Evolutionary conservation across 2,329 filamentous ascomycete species (phyloP).

Genomic region (Fusarium dlaminii): DNA sequence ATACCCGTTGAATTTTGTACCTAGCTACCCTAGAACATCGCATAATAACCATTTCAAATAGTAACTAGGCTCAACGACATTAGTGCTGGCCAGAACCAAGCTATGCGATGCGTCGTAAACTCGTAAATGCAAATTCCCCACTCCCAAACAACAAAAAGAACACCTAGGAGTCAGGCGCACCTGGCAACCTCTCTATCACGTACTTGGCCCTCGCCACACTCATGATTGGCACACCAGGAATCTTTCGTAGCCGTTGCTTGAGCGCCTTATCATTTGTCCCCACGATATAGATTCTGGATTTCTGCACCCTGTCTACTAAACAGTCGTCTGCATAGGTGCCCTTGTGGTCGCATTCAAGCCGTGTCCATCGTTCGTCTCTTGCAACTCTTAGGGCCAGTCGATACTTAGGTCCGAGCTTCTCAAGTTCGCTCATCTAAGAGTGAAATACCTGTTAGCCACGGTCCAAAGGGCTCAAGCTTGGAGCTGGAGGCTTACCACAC

Average conservation of each 20-base stretch:
- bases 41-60: neutral
- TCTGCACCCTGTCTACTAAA: constrained; percentile 77
- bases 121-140: constrained; percentile 30
- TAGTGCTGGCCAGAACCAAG: neutral
- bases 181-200: constrained; percentile 89
- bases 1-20: neutral
- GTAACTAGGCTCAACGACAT: neutral
- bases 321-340: constrained; percentile 86
- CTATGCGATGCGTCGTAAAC: constrained; percentile 16
- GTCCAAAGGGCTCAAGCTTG: neutral
- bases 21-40: neutral
- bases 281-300: constrained; percentile 81
- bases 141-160: constrained; percentile 12
- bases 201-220: constrained; percentile 91
- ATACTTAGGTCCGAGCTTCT: constrained; percentile 91
- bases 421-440: constrained; percentile 71
- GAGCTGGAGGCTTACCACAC: constrained; percentile 50
- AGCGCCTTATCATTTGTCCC: constrained; percentile 82
- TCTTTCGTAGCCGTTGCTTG: constrained; percentile 83
- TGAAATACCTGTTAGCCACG: neutral
- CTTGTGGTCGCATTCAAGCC: constrained; percentile 89
- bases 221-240: constrained; percentile 74
- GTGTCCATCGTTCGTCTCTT: constrained; percentile 86
- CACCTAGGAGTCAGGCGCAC: constrained; percentile 71
- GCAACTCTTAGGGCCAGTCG: constrained; percentile 86